Evolutionary conservation across 768 basidiomycete genomes (phyloP), one percentile per base, ranked within the genome.

Genomic region (Suillus weaverae): DNA sequence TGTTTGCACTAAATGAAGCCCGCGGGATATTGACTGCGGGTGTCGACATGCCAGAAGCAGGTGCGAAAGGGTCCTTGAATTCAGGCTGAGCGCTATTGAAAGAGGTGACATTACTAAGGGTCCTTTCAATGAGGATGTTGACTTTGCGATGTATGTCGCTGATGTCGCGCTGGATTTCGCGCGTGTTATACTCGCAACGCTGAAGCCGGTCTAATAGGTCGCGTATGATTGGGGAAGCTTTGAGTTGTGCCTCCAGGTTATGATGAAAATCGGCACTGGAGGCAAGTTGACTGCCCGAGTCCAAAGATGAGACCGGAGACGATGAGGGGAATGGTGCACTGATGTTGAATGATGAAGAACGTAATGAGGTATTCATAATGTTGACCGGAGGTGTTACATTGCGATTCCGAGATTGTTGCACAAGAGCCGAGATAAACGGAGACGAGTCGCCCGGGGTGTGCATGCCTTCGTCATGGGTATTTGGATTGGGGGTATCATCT

Each of bases 61-160:
- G 72, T 38, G 90, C 86, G 70, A 94, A 94, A 0, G 92, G 92
- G 71, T 93, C 88, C 72, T 90, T 89, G 81, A 93, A 94, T 69
- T 92, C 91, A n/a, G 89, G 89, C 64, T 87, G 84, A 35, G 67
- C 69, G 63, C 30, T 71, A 70, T 56, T 61, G n/a, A 59, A 69
- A 70, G 63, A 71, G 33, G 64, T 61, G n/a, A 53, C 43, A 48
- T 53, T 73, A 57, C 65, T 70, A 61, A 90, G 73, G 13, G 86
- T 83, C 33, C 89, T 86, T 66, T 94, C 91, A 35, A 94, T 79
- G 62, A 95, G 81, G 18, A 92, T 70, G 71, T 89, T 86, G 65
- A 94, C 85, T 78, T 94, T 95, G 72, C 86, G 87, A 67, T 88
- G 85, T 55, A 95, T 81, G 69, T 92, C 90, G 13, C 80, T 80